These are phyloP conservation scores for Pseudogymnoascus sp. DNA, from an alignment of 2,329 filamentous ascomycete genomes.

Conservation along the genomic window DNA sequence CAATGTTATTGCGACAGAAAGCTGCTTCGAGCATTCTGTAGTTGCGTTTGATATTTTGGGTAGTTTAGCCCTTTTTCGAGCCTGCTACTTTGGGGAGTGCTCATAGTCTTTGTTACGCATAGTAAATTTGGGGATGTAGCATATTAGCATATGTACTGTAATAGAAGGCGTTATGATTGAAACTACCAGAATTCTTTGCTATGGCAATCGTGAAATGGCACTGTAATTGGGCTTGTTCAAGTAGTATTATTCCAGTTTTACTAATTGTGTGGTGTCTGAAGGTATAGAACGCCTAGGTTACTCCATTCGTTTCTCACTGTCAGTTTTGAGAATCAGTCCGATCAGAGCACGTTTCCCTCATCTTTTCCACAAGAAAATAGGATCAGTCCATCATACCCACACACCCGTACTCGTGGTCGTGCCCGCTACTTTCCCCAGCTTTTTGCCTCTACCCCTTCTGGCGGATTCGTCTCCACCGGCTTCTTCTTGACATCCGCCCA, in stretches of 20 bases:
- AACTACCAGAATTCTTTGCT: background rate
- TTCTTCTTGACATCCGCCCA: constrained; percentile 73
- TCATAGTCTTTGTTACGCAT: constrained; percentile 3
- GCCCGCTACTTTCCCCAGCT: background rate
- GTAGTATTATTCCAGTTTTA: background rate
- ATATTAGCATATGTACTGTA: constrained; percentile 7
- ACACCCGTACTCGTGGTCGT: background rate
- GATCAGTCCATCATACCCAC: background rate
- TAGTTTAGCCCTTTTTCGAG: background rate
- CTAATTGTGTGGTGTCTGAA: background rate
- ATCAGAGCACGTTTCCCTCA: background rate
- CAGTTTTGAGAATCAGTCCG: too few species aligned
- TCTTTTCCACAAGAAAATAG: background rate
- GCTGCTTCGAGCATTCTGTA: constrained; percentile 6
- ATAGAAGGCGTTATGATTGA: constrained; percentile 4
- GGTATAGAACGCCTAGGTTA: background rate
- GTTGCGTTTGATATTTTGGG: background rate
- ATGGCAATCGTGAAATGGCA: background rate
- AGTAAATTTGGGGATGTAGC: constrained; percentile 1
- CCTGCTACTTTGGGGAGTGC: background rate
- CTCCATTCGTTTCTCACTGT: background rate
- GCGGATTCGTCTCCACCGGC: constrained; percentile 51
- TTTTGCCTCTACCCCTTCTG: background rate
- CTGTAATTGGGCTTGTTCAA: background rate
- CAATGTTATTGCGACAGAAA: background rate